Conservation (phyloP, 345 rosid species). For the Rhodamnia argentea region DNA sequence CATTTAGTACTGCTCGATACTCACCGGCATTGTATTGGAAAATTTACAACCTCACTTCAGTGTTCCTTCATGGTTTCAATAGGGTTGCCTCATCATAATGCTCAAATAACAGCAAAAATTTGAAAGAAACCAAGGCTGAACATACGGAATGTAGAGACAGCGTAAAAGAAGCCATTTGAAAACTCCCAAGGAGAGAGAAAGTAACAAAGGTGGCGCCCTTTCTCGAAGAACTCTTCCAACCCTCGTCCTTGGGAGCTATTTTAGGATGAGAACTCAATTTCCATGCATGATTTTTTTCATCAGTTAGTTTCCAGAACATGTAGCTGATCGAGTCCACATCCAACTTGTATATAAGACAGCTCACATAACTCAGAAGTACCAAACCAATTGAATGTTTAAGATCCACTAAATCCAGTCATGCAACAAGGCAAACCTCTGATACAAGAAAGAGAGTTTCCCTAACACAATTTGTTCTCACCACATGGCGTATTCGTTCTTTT, state of each 20-base stretch:
- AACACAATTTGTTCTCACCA: neutral
- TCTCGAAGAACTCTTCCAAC: neutral
- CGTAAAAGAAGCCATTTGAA: neutral
- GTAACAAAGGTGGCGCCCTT: neutral
- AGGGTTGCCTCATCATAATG: neutral
- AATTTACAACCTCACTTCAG: neutral
- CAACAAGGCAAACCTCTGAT: neutral
- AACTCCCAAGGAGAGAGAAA: neutral
- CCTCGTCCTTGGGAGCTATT: neutral
- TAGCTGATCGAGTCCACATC: neutral
- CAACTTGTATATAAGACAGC: neutral
- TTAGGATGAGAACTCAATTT: neutral
- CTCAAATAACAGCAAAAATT: neutral
- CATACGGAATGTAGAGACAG: neutral
- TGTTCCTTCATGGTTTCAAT: neutral
- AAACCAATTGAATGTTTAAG: neutral
- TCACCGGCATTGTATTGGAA: neutral
- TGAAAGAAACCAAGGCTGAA: neutral
- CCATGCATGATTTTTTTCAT: neutral
- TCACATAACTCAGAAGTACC: no score
- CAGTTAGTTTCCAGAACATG: neutral
- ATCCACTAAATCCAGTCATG: neutral
- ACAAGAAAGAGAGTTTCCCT: neutral
- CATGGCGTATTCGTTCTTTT: neutral
- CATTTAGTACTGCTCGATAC: neutral